Evolutionary conservation across 2,329 filamentous ascomycete genomes (phyloP).

Genomic region (Herpotrichia juniperi): DNA sequence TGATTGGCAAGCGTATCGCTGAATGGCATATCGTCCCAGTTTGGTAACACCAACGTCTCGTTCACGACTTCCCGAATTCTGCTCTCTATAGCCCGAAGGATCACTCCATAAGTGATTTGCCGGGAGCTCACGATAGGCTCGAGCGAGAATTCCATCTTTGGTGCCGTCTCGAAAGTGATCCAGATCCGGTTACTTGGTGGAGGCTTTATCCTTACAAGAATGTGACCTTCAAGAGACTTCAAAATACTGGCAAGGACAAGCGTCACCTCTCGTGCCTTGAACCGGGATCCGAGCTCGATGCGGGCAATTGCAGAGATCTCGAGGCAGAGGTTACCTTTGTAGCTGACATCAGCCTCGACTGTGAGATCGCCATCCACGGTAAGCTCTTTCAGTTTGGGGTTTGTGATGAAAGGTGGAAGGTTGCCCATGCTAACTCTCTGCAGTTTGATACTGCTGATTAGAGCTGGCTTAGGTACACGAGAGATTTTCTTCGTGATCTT

Average conservation of each 20-base stretch:
- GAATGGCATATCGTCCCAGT: slow-evolving; percentile 97
- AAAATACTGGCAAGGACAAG: slow-evolving; percentile 85
- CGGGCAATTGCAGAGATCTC: slow-evolving; percentile 92
- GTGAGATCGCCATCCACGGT: slow-evolving; percentile 90
- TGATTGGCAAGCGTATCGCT: slow-evolving; percentile 77
- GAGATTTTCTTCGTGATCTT: slow-evolving; percentile 98
- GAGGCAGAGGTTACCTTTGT: slow-evolving; percentile 85
- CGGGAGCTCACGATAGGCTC: slow-evolving; percentile 94
- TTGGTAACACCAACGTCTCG: slow-evolving; percentile 88
- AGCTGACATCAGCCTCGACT: slow-evolving; percentile 85
- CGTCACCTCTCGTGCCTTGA: slow-evolving; percentile 90
- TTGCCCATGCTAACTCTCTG: slow-evolving; percentile 86
- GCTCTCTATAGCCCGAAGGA: slow-evolving; percentile 91
- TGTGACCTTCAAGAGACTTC: slow-evolving; percentile 83
- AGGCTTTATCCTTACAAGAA: slow-evolving; percentile 87
- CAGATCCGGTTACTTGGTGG: slow-evolving; percentile 96
- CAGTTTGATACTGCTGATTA: slow-evolving; percentile 84
- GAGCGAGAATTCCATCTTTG: slow-evolving; percentile 91
- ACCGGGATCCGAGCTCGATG: slow-evolving; percentile 85
- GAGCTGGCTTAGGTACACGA: slow-evolving; percentile 87
- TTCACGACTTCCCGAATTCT: slow-evolving; percentile 92
- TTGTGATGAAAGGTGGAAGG: slow-evolving; percentile 85
- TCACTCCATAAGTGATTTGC: slow-evolving; percentile 93
- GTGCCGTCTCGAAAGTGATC: slow-evolving; percentile 93
- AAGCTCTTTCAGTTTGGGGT: slow-evolving; percentile 84